Base-by-base conservation (phyloP, 2,329 filamentous ascomycete genomes). In the Westerdykella aurantiaca region DNA sequence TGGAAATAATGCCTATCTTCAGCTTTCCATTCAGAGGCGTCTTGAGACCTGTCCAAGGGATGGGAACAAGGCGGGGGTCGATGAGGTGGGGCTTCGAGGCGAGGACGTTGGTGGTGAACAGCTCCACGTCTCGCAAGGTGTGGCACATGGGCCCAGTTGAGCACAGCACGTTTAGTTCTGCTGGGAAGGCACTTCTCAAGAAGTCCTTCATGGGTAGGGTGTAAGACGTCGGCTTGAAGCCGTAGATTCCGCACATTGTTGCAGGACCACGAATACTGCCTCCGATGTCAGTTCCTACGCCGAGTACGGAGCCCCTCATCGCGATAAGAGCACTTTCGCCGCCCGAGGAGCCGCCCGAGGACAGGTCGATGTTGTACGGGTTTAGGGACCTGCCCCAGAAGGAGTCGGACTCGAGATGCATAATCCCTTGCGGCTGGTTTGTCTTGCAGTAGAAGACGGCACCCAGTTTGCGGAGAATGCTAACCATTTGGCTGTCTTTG, bases 361-460 rank as follows among this genome's bases (percentile, higher is more conserved):
- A 74, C 14, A 76, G 60, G 4, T 57, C 44, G 21, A 49, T 56
- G 46, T 75, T 74, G 42, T 69, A 60, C 2, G 73, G 68, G 49
- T 76, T 75, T 16, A 74, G 48, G 2, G 69, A 59, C 11, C 62
- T 52, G 4, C 63, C 64, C 39, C 66, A 66, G 31, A 81, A 76
- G 61, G 80, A 81, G 54, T 74, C 63, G 0, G 76, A 78, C 61
- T 81, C 77, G 5, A 75, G 72, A 43, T 64, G 57, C 76, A 76
- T 72, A 47, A 78, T 66, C 1, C 70, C 72, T 42, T 74, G 71
- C 2, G 75, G 73, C 3, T 77, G 58, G 43, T 76, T 77, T 2
- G 75, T 78, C 56, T 77, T 74, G 52, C 61, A 67, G 47, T 72
- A 69, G 0, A 81, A 64, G 0, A 78, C 68, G 1, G 77, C 78